Conservation (phyloP, 371 early-diverging fungal species). For the Neoconidiobolus thromboides region DNA sequence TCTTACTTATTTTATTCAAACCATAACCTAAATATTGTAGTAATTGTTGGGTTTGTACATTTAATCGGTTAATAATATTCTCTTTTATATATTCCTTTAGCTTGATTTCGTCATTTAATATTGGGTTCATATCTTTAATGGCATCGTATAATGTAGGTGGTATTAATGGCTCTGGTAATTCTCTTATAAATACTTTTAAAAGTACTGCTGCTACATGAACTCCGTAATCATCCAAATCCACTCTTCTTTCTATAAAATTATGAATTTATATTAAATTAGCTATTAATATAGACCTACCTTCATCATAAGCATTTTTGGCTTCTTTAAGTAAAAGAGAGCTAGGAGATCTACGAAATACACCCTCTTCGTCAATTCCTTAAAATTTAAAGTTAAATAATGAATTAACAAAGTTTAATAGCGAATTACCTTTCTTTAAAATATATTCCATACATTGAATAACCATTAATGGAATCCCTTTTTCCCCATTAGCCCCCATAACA, state of each 20-base stretch:
- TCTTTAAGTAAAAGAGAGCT: conserved; percentile 28
- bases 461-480: conserved; percentile 32
- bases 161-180: conserved; percentile 60
- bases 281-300: conserved; percentile 13
- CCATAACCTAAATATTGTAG: conserved; percentile 41
- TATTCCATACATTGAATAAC: conserved; percentile 34
- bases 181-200: conserved; percentile 67
- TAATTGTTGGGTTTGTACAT: conserved; percentile 18
- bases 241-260: conserved; percentile 14
- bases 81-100: conserved; percentile 17
- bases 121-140: conserved; percentile 14
- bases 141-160: conserved; percentile 21
- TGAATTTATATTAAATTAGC: conserved; percentile 9
- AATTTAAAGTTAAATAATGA: not conserved
- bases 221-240: conserved; percentile 40
- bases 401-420: not conserved
- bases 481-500: conserved; percentile 43
- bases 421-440: conserved; percentile 22
- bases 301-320: conserved; percentile 50
- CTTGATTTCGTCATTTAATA: conserved; percentile 7
- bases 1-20: conserved; percentile 32
- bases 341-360: conserved; percentile 81
- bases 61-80: conserved; percentile 21
- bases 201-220: conserved; percentile 66
- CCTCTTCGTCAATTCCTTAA: conserved; percentile 59